phyloP scores from a whole-genome alignment of 2,329 filamentous ascomycete species.

The Lachnellula hyalina region DNA sequence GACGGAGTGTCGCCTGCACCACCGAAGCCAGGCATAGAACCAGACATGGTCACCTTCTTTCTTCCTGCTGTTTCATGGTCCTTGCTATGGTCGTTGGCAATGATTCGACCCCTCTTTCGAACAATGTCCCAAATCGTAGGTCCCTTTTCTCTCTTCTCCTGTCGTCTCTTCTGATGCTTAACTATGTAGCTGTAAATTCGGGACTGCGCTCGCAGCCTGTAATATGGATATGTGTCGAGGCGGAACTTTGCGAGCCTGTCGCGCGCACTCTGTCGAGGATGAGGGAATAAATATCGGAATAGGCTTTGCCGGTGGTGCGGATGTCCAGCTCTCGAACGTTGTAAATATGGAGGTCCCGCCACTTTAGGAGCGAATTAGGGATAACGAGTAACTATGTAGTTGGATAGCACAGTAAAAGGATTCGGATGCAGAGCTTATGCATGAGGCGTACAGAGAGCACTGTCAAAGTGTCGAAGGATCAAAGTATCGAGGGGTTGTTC shows the following conservation, averaged over 20 bases:
- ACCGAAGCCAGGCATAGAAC: conserved; percentile 31
- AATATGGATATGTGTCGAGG: conserved; percentile 66
- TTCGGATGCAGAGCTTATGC: not conserved
- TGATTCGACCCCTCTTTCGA: conserved; percentile 25
- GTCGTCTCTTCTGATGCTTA: conserved; percentile 52
- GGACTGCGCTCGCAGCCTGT: conserved; percentile 67
- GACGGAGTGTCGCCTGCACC: conserved; percentile 27
- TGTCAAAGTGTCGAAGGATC: too few relatives aligned
- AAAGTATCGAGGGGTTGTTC: too few relatives aligned
- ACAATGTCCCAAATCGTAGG: conserved; percentile 27
- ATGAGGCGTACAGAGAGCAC: not conserved
- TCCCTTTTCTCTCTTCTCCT: conserved; percentile 37
- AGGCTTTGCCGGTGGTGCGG: conserved; percentile 44
- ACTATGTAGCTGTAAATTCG: conserved; percentile 72
- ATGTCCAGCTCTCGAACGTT: conserved; percentile 20
- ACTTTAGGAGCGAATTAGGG: conserved; percentile 14
- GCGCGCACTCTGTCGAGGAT: conserved; percentile 57
- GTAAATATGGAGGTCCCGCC: conserved; percentile 19
- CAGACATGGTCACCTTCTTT: conserved; percentile 28
- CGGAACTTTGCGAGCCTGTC: conserved; percentile 63
- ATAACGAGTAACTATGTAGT: too few relatives aligned
- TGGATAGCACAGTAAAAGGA: not conserved
- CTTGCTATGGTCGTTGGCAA: conserved; percentile 29
- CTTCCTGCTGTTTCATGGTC: conserved; percentile 33
- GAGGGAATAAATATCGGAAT: conserved; percentile 65